phyloP scores from a whole-genome alignment of 257 asterid genomes.

The Rhazya stricta region DNA sequence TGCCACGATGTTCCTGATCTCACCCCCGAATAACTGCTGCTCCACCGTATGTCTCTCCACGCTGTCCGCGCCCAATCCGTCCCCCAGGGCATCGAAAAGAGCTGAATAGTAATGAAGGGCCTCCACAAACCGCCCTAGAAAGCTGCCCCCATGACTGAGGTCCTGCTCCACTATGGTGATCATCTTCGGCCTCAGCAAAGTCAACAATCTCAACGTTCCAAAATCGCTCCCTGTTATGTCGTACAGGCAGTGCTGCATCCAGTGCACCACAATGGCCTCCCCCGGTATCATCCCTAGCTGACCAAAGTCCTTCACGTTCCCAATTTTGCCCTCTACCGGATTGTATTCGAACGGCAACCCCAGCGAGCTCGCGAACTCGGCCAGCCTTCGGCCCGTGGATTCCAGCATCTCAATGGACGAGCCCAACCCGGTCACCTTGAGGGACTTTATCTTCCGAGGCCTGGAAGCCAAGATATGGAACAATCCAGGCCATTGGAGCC shows the following conservation, averaged over 20 bases:
- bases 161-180: conserved; percentile 82
- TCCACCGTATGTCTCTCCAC: conserved; percentile 83
- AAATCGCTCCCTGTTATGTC: conserved; percentile 76
- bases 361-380: conserved; percentile 65
- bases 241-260: conserved; percentile 90
- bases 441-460: conserved; percentile 45
- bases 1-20: conserved; percentile 79
- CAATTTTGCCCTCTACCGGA: conserved; percentile 67
- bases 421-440: conserved; percentile 71
- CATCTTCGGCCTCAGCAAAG: conserved; percentile 54
- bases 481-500: conserved; percentile 96
- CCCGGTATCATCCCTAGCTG: conserved; percentile 45
- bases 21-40: conserved; percentile 77
- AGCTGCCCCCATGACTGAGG: conserved; percentile 57
- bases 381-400: conserved; percentile 70
- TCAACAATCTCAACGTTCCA: conserved; percentile 45
- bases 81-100: conserved; percentile 79
- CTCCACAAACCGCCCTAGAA: conserved; percentile 74
- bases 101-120: conserved; percentile 87
- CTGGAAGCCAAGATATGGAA: conserved; percentile 83
- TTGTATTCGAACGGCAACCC: conserved; percentile 69
- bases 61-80: conserved; percentile 62
- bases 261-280: conserved; percentile 67
- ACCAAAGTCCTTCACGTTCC: conserved; percentile 40
- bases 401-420: conserved; percentile 51